Base-by-base conservation (phyloP, 129 eudicot genomes). In the Saposhnikovia divaricata region DNA sequence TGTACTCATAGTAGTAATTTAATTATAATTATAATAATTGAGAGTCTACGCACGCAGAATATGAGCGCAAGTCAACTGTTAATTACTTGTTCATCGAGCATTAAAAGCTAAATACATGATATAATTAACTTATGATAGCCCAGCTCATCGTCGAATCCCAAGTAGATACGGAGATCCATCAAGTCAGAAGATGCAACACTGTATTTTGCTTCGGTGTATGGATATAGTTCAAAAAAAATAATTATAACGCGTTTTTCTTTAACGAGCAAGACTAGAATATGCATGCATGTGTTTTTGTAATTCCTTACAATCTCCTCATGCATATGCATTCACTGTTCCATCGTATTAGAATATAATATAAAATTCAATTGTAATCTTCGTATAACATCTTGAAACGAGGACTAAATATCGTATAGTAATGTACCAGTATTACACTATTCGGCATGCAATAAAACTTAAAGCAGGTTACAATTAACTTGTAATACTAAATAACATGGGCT, bases 91-190 rank as follows among this genome's bases (percentile, higher is more conserved):
- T 66, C 21, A 31, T 73, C 37, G 37, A 34, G 1, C 34, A 43
- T 72, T 42, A 13, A 72, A 40, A 10, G 31, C 50, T 72, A 72
- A 13, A 19, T 6, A 42, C 40, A 37, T 48, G n/a, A 16, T 2
- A 66, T 66, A 11, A 28, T 40, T 40, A 40, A 40, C 5, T 40
- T 3, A 68, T 12, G 12, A 45, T 45, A 45, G 14, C 25, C 55
- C 55, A n/a, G 55, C 53, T 73, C 77, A 42, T 72, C 34, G 42
- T 72, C 37, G n/a, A 72, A 72, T 72, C 76, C 53, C 77, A 73
- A 73, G 38, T 73, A 43, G 77, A 43, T 43, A 43, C 46, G 51
- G 9, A 73, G 39, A 68, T 68, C 18, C 39, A 68, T 68, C 43
- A 11, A 31, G 4, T 34, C 39, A 68, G 1, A 34, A 34, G 37